phyloP scores from a whole-genome alignment of 345 rosid genomes.

The Arabidopsis arenosa region DNA sequence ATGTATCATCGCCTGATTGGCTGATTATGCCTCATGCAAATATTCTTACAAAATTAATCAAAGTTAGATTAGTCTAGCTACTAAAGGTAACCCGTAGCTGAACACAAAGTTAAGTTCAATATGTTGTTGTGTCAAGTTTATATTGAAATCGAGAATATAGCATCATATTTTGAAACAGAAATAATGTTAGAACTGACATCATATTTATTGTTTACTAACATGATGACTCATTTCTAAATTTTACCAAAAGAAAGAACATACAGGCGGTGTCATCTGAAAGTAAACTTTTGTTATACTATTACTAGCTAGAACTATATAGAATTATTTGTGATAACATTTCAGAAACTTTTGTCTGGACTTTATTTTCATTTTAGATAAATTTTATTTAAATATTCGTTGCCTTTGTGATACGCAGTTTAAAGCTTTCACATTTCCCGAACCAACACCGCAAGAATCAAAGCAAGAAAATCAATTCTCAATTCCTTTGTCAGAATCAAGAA shows the following conservation, averaged over 20 bases:
- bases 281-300: background rate
- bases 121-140: background rate
- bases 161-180: too few species aligned
- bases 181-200: too few species aligned
- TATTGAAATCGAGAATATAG: too few species aligned
- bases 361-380: background rate
- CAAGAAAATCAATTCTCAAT: slow-evolving; percentile 16
- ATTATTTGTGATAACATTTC: background rate
- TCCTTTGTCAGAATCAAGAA: slow-evolving; percentile 28
- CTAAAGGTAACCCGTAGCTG: background rate
- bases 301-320: too few species aligned
- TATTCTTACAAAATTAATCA: background rate
- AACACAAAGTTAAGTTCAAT: background rate
- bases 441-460: slow-evolving; percentile 39
- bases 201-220: too few species aligned
- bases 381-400: slow-evolving; percentile 43
- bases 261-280: slow-evolving; percentile 5
- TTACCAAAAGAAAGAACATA: background rate
- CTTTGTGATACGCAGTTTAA: slow-evolving; percentile 44
- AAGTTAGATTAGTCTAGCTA: background rate
- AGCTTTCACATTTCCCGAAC: slow-evolving; percentile 24
- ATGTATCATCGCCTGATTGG: slow-evolving; percentile 17
- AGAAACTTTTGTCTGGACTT: background rate
- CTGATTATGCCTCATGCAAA: background rate
- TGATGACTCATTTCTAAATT: background rate